These are phyloP conservation scores for Rosa lucieae DNA, from an alignment of 306 rosid species.

Conservation along the genomic window DNA sequence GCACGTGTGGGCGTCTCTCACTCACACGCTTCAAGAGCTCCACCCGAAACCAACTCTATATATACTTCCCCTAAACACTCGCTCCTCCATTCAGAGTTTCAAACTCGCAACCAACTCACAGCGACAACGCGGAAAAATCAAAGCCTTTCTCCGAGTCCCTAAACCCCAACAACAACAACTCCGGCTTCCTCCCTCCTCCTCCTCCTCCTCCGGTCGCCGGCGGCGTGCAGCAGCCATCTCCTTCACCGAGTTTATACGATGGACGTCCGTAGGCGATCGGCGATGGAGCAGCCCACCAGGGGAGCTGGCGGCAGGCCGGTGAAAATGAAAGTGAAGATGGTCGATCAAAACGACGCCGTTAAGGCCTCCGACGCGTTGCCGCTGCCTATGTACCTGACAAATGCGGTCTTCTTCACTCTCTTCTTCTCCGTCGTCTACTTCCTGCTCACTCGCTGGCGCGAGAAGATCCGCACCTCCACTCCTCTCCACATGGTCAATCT, in stretches of 20 bases:
- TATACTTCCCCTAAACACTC: constrained; percentile 15
- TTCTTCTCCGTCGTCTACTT: constrained; percentile 85
- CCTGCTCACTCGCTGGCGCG: constrained; percentile 81
- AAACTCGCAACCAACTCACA: background rate
- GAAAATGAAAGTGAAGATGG: constrained; percentile 15
- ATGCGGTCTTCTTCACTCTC: constrained; percentile 58
- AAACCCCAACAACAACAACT: background rate
- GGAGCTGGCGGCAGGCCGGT: background rate
- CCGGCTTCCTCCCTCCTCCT: background rate
- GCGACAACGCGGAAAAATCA: background rate
- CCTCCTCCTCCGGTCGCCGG: background rate
- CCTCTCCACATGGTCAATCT: constrained; percentile 73
- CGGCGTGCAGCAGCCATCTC: background rate
- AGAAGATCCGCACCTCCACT: constrained; percentile 77
- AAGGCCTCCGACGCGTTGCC: constrained; percentile 41
- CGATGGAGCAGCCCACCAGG: constrained; percentile 5
- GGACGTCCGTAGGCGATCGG: constrained; percentile 63
- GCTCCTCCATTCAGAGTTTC: constrained; percentile 17
- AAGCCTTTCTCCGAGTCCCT: background rate
- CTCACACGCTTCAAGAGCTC: background rate
- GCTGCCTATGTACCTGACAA: constrained; percentile 54
- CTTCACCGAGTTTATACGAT: constrained; percentile 12
- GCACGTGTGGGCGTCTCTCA: background rate
- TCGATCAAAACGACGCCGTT: constrained; percentile 13
- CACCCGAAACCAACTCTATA: background rate